Base-by-base conservation (phyloP, 441 rosid genomes). In the Manihot esculenta region DNA sequence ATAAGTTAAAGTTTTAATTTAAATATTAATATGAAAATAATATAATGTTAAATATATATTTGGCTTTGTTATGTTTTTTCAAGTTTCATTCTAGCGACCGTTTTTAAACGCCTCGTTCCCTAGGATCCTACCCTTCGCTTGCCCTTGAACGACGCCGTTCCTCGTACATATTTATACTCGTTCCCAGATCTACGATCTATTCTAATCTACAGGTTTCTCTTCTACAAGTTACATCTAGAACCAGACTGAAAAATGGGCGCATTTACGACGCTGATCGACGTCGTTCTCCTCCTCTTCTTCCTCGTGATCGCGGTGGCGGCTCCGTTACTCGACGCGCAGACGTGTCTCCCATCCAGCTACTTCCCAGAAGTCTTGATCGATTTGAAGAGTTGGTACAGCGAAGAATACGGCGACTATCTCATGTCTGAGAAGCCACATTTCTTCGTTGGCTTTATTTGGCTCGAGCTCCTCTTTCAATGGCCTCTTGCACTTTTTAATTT, bases 381-480 rank as follows among this genome's bases (percentile, higher is more conserved):
- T 69, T 85, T 86, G 67, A 84, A 79, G 71, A 24, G 62, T 15
- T 62, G 73, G 68, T 89, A 92, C 75, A 48, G 67, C 42, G 56
- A 68, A 20, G 78, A 82, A 45, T 86, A 67, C 54, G 89, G 85
- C 18, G 97, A 94, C 69, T 94, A 82, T 69, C 77, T 92, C 21
- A 10, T 86, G 42, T 48, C 57, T 62, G 97, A 92, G 78, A 88
- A 86, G 76, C 98, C 97, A 9, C 79, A 72, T 77, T 94, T 92
- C 86, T 81, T 88, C 74, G 86, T 87, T 6, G 95, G 89, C 3
- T 30, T 89, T 20, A 81, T 84, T 5, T 88, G 96, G 97, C 79
- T 85, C 17, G 93, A 89, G 82, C 84, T 91, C 27, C 23, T 90
- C 11, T 81, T 91, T 68, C 87, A 80, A 9, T 94, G 98, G 93